These are phyloP conservation scores for Aureobasidium namibiae DNA, from an alignment of 2,329 filamentous ascomycete species.

Conservation along the genomic window DNA sequence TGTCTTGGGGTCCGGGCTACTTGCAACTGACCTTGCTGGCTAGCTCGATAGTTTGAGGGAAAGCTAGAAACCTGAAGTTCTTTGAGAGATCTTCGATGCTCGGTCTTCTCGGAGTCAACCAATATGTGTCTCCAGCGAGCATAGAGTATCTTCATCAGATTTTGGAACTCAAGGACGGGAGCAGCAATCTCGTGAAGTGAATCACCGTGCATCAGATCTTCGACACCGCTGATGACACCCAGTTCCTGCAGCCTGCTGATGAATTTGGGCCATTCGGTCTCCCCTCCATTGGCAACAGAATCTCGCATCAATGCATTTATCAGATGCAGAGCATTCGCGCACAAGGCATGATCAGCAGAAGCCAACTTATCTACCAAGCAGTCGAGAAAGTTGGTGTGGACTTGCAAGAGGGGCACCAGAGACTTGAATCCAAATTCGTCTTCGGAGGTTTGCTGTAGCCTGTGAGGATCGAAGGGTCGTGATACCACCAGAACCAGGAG, in stretches of 20 bases:
- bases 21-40: slow-evolving; percentile 23
- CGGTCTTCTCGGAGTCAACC: slow-evolving; percentile 77
- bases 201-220: slow-evolving; percentile 85
- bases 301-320: slow-evolving; percentile 94
- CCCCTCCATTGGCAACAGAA: slow-evolving; percentile 67
- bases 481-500: slow-evolving; percentile 90
- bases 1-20: neutral
- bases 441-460: slow-evolving; percentile 37
- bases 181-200: slow-evolving; percentile 84
- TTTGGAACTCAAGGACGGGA: slow-evolving; percentile 87
- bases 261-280: slow-evolving; percentile 88
- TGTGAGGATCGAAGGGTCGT: slow-evolving; percentile 49
- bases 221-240: slow-evolving; percentile 86
- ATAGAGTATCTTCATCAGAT: slow-evolving; percentile 76
- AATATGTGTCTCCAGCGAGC: slow-evolving; percentile 67
- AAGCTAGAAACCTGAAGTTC: slow-evolving; percentile 45
- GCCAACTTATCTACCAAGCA: slow-evolving; percentile 86
- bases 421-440: slow-evolving; percentile 80
- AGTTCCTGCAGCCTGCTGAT: slow-evolving; percentile 90
- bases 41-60: neutral
- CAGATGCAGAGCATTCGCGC: slow-evolving; percentile 88
- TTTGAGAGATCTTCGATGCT: slow-evolving; percentile 81
- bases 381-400: slow-evolving; percentile 89
- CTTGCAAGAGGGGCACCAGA: slow-evolving; percentile 81
- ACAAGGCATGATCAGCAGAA: slow-evolving; percentile 89